phyloP scores from a whole-genome alignment of 257 asterid species.

The Rauvolfia tetraphylla region DNA sequence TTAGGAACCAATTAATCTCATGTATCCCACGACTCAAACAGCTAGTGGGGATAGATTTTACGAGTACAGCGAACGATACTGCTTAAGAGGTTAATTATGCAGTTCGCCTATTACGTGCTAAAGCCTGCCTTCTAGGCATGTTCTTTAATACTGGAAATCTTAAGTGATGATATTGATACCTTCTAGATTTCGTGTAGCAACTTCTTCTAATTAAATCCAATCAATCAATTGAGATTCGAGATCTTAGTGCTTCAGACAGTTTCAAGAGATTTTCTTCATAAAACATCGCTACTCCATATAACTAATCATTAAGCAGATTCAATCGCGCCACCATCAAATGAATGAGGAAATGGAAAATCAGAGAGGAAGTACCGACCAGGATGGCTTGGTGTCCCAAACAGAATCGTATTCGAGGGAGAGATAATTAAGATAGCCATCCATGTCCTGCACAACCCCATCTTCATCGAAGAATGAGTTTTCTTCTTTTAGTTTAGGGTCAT shows the following conservation, averaged over 20 bases:
- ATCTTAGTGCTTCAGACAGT: not conserved
- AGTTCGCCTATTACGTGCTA: not conserved
- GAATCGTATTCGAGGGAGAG: slow-evolving; percentile 88
- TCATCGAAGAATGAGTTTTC: slow-evolving; percentile 49
- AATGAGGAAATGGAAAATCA: not conserved
- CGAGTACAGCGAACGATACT: not conserved
- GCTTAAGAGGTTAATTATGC: not conserved
- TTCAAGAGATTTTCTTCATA: not conserved
- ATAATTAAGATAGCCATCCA: slow-evolving; percentile 84
- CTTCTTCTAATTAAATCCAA: not conserved
- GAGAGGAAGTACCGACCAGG: slow-evolving; percentile 39
- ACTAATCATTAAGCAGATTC: not conserved
- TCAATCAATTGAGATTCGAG: not conserved
- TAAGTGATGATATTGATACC: too few relatives aligned
- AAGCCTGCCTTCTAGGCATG: not conserved
- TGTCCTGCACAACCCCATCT: slow-evolving; percentile 78
- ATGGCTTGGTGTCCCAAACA: slow-evolving; percentile 95
- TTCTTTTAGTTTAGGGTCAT: slow-evolving; percentile 20
- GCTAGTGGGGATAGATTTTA: not conserved
- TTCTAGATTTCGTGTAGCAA: not conserved
- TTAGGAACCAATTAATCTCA: not conserved
- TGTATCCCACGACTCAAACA: not conserved
- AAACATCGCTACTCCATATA: too few relatives aligned
- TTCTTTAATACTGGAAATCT: not conserved
- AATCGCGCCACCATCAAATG: not conserved